Evolutionary conservation across 73 alveolate species (phyloP).

Genomic region (Paramecium primaurelia): DNA sequence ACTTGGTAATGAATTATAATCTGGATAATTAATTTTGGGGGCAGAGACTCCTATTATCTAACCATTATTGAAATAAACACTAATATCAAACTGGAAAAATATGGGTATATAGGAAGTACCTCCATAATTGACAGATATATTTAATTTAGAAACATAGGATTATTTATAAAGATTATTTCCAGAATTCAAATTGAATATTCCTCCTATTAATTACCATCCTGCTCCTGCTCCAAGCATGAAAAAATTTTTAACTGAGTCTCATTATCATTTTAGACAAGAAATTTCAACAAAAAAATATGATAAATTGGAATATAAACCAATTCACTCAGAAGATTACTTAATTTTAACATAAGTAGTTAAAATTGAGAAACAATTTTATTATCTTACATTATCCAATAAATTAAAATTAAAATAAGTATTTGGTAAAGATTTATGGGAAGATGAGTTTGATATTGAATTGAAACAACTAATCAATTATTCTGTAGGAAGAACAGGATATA

Average conservation of each 20-base stretch:
- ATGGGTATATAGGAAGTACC: background rate
- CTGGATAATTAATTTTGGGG: background rate
- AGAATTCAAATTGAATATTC: background rate
- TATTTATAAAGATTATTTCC: background rate
- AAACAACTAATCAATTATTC: background rate
- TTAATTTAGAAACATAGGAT: background rate
- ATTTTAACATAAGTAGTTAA: background rate
- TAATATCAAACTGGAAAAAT: background rate
- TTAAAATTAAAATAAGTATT: background rate
- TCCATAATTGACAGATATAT: background rate
- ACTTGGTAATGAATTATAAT: background rate
- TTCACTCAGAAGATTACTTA: background rate
- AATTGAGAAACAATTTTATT: background rate
- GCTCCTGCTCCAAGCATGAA: background rate
- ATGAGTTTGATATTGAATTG: background rate
- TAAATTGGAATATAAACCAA: background rate
- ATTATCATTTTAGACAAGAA: background rate
- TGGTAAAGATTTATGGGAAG: background rate
- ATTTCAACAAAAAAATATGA: background rate
- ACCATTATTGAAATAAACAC: background rate
- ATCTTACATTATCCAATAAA: background rate
- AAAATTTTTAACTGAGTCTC: background rate
- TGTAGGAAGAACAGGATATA: conserved; percentile 40
- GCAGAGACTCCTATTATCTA: background rate
- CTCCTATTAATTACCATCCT: conserved; percentile 10